Conservation (phyloP, 441 rosid genomes). For the Croton laevigatus region DNA sequence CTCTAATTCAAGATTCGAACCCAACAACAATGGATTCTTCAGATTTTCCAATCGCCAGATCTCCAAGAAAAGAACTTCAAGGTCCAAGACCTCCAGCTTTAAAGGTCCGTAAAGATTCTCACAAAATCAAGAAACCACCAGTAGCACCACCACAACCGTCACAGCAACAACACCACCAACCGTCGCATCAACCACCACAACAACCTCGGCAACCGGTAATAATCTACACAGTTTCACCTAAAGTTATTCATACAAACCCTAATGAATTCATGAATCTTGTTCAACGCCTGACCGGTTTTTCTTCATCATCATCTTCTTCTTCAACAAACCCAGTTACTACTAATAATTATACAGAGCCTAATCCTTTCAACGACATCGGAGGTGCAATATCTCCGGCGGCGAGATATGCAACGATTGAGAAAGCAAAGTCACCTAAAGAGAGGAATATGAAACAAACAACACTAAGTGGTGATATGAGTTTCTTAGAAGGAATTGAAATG, state of each 20-base stretch:
- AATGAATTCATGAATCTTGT: constrained; percentile 76
- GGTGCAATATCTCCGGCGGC: constrained; percentile 78
- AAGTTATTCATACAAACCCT: constrained; percentile 69
- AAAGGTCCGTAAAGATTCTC: constrained; percentile 62
- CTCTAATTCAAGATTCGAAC: not conserved
- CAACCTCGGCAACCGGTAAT: constrained; percentile 70
- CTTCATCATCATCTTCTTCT: constrained; percentile 23
- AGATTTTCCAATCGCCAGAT: constrained; percentile 37
- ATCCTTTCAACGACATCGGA: constrained; percentile 24
- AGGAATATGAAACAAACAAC: constrained; percentile 11
- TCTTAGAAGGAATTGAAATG: constrained; percentile 40
- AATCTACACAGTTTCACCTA: constrained; percentile 81
- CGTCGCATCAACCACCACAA: constrained; percentile 13
- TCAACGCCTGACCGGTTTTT: constrained; percentile 70
- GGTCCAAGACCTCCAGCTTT: constrained; percentile 81
- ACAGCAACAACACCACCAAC: constrained; percentile 14
- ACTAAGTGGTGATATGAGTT: constrained; percentile 26
- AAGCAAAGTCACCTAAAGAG: constrained; percentile 37
- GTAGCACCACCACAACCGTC: constrained; percentile 41
- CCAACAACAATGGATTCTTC: constrained; percentile 36
- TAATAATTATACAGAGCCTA: not conserved
- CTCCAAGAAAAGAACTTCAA: constrained; percentile 67
- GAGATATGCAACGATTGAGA: constrained; percentile 62
- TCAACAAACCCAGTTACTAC: not conserved
- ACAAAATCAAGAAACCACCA: constrained; percentile 81